These are phyloP conservation scores for Talaromyces proteolyticus DNA, from an alignment of 495 filamentous ascomycete species.

Conservation along the genomic window DNA sequence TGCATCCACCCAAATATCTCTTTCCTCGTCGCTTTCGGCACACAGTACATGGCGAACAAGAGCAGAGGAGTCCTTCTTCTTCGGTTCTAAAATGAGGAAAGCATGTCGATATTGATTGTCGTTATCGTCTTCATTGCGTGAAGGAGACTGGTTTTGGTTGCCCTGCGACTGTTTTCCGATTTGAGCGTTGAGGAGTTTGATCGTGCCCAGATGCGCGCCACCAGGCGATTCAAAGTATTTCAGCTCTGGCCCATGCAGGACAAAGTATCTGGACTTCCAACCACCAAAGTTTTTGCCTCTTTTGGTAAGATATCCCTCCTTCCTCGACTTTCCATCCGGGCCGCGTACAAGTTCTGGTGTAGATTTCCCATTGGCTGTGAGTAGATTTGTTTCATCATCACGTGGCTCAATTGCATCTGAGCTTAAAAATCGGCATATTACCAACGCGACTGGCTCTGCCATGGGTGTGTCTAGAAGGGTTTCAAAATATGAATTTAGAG, in stretches of 20 bases:
- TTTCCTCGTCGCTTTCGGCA: slow-evolving; percentile 88
- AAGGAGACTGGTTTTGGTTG: slow-evolving; percentile 51
- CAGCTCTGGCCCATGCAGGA: slow-evolving; percentile 82
- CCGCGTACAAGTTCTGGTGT: slow-evolving; percentile 36
- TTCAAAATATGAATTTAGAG: slow-evolving; percentile 81
- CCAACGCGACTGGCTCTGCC: slow-evolving; percentile 71
- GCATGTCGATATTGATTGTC: slow-evolving; percentile 97
- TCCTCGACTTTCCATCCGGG: slow-evolving; percentile 61
- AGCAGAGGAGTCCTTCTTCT: slow-evolving; percentile 88
- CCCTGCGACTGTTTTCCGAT: slow-evolving; percentile 82
- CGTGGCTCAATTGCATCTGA: slow-evolving; percentile 76
- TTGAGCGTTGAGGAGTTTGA: slow-evolving; percentile 84
- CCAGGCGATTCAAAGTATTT: slow-evolving; percentile 89
- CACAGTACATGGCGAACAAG: slow-evolving; percentile 93
- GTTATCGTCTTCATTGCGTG: slow-evolving; percentile 59
- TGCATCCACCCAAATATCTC: slow-evolving; percentile 89
- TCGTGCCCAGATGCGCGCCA: slow-evolving; percentile 84
- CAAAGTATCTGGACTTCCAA: slow-evolving; percentile 96
- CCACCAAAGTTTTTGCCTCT: slow-evolving; percentile 96
- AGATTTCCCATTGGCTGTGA: slow-evolving; percentile 39
- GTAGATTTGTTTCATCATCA: slow-evolving; percentile 51
- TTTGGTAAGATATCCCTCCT: slow-evolving; percentile 93
- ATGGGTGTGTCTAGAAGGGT: slow-evolving; percentile 74
- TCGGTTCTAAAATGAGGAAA: slow-evolving; percentile 90
- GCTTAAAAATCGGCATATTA: slow-evolving; percentile 83